These are phyloP conservation scores for Rhynchospora pubera DNA, from an alignment of 176 grass and related monocot species.

Conservation along the genomic window DNA sequence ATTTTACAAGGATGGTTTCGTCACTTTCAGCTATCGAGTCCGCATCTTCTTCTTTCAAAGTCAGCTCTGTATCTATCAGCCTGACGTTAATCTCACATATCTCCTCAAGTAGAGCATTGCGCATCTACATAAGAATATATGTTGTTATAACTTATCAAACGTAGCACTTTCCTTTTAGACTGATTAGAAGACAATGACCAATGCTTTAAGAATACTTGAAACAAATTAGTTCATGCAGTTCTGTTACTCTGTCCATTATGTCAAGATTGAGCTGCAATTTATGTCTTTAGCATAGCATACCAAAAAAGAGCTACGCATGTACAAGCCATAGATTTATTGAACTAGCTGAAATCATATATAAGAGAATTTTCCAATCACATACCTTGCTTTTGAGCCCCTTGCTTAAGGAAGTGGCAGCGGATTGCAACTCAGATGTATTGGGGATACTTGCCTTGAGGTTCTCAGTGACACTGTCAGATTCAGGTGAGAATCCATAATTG, in stretches of 20 bases:
- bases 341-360: not conserved
- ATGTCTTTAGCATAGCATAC: not conserved
- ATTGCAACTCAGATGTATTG: slow-evolving; percentile 64
- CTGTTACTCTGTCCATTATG: not conserved
- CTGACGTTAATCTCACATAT: slow-evolving; percentile 78
- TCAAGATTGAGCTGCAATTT: not conserved
- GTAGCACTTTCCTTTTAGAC: not conserved
- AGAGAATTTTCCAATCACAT: not conserved
- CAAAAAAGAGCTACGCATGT: not conserved
- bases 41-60: slow-evolving; percentile 54
- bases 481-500: slow-evolving; percentile 41
- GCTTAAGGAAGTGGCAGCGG: slow-evolving; percentile 66
- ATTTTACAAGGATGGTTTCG: slow-evolving; percentile 66
- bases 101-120: slow-evolving; percentile 68
- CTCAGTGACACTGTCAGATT: slow-evolving; percentile 66
- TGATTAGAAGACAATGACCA: slow-evolving; percentile 8
- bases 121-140: slow-evolving; percentile 42
- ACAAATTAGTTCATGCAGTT: not conserved
- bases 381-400: slow-evolving; percentile 79
- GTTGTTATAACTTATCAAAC: not conserved
- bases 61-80: slow-evolving; percentile 83
- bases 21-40: slow-evolving; percentile 48
- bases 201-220: not conserved
- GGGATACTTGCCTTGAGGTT: slow-evolving; percentile 53
- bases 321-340: not conserved